phyloP scores from a whole-genome alignment of 2,329 filamentous ascomycete genomes.

The Trichoderma sp. region DNA sequence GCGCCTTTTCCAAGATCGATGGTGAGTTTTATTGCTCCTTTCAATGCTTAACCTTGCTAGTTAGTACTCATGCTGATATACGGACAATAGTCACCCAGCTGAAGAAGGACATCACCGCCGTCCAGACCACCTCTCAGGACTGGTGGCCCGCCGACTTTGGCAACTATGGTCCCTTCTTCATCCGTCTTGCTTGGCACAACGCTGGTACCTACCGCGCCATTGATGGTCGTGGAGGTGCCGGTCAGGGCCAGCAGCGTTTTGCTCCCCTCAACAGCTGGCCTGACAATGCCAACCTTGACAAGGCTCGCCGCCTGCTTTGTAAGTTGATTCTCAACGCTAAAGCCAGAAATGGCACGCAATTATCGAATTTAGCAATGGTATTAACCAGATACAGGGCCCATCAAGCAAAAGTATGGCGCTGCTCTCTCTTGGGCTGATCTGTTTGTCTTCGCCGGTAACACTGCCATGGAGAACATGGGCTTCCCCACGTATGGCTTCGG shows the following conservation, averaged over 20 bases:
- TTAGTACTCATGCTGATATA: background rate
- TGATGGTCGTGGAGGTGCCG: conserved; percentile 71
- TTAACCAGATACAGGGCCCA: conserved; percentile 45
- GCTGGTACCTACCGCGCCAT: conserved; percentile 72
- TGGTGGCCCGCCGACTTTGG: conserved; percentile 81
- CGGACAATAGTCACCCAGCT: conserved; percentile 45
- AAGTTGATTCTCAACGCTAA: background rate
- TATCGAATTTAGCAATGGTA: background rate
- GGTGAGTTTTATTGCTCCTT: conserved; percentile 49
- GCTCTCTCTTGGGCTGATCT: conserved; percentile 79
- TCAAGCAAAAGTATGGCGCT: conserved; percentile 80
- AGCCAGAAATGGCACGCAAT: background rate
- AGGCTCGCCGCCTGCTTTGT: conserved; percentile 72
- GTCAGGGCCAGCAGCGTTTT: conserved; percentile 53
- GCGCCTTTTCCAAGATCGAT: conserved; percentile 64
- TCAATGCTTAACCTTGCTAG: background rate
- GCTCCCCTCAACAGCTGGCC: conserved; percentile 78
- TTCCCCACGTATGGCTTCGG: conserved; percentile 70
- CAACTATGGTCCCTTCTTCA: conserved; percentile 74
- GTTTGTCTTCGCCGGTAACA: conserved; percentile 68
- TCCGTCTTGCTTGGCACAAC: conserved; percentile 78
- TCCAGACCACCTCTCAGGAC: conserved; percentile 75
- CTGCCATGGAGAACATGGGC: conserved; percentile 73
- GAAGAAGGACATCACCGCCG: conserved; percentile 65
- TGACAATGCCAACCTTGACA: conserved; percentile 73